These are phyloP conservation scores for Trichosanthes truncata DNA, from an alignment of 306 rosid species.

Conservation along the genomic window DNA sequence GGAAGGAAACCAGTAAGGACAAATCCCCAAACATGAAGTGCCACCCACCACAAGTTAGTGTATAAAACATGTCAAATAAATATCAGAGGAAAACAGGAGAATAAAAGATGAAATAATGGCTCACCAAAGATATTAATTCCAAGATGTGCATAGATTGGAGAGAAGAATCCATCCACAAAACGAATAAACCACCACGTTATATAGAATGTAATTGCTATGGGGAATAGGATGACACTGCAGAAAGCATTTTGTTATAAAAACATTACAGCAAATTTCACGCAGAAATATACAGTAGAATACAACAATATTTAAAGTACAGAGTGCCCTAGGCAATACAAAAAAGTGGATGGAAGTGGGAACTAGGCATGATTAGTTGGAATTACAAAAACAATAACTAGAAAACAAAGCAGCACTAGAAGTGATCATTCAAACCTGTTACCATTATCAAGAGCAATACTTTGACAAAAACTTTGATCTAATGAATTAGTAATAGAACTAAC, in stretches of 20 bases:
- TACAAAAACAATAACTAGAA: neutral
- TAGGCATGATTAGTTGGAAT: neutral
- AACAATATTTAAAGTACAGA: neutral
- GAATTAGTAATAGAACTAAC: neutral
- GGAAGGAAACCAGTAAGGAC: neutral
- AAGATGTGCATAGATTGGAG: conserved; percentile 84
- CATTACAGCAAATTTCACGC: neutral
- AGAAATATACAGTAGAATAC: neutral
- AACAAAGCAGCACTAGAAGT: neutral
- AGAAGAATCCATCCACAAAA: conserved; percentile 83
- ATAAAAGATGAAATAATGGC: conserved; percentile 4
- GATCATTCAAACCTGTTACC: neutral
- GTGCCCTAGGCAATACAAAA: neutral
- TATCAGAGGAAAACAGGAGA: neutral
- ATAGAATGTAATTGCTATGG: conserved; percentile 82
- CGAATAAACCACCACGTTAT: conserved; percentile 93
- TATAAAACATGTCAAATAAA: neutral
- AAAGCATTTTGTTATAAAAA: conserved; percentile 9
- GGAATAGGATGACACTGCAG: conserved; percentile 81
- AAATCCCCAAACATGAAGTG: neutral
- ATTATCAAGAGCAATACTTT: neutral
- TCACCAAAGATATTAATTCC: conserved; percentile 79
- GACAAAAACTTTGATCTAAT: neutral
- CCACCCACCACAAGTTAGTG: neutral
- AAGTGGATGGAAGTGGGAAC: neutral